Evolutionary conservation across 352 stramenopile genomes (phyloP), one percentile per base, ranked within the genome.

Genomic region (Phytophthora colocasiae): DNA sequence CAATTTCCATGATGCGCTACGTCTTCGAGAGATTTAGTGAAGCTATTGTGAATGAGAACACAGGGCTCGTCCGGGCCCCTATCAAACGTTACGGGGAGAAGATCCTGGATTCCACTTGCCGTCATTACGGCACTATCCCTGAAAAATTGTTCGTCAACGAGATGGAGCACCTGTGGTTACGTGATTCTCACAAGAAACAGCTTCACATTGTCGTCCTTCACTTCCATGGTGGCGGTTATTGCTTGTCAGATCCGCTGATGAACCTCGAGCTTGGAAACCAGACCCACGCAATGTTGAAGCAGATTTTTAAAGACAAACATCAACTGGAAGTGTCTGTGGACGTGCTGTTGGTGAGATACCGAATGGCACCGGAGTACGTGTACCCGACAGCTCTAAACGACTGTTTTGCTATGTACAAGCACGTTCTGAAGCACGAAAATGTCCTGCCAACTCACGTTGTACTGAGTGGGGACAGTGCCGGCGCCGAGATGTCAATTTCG

Each of bases 281-380:
- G 41, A 59, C 59, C 11, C 68, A 73, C 47, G 55, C 53, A 0
- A 55, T 62, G 55, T 43, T 73, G 10, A 64, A 64, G 48, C 41
- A 73, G 60, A 63, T 51, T 26, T 29, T 79, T 15, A 51, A 46
- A 31, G 53, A 69, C 17, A 24, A 59, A 22, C 58, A 66, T 44
- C 29, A 51, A 31, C 27, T 70, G 38, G 47, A 60, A 52, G 66
- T 71, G 44, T 60, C 55, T 1, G 70, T 85, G 12, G 69, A 85
- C 26, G 75, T 78, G 26, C 66, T 86, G 24, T 60, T 89, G 11
- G 75, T 72, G 17, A 89, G 85, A 60, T 89, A 86, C 70, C 80
- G 75, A 43, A 89, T 85, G 70, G 63, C 74, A 7, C 75, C 77
- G 2, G 59, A 83, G 34, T 56, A 67, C 44, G 43, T 64, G 38